Percentiles rank a stretch among this genome's conserved stretches.
These are phyloP conservation scores for Penicillium glabrum DNA, from an alignment of 2,329 filamentous ascomycete genomes.

Conservation along the genomic window DNA sequence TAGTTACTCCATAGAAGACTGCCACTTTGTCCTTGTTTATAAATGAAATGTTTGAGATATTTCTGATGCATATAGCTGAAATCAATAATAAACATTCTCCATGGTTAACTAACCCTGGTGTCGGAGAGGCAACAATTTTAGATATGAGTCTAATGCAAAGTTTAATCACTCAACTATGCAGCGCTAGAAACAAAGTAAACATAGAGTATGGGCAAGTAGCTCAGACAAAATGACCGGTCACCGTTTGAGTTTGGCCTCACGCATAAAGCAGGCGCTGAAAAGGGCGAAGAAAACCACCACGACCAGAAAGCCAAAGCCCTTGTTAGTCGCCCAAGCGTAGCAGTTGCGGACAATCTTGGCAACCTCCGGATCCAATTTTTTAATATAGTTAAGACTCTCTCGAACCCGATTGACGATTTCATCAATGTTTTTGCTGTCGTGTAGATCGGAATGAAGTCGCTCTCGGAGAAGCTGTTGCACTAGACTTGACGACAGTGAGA, in stretches of 20 bases:
- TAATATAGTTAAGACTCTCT: constrained; percentile 69
- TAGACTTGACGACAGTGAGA: constrained; percentile 69
- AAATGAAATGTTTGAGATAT: not conserved
- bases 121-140: not conserved
- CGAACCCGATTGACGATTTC: constrained; percentile 69
- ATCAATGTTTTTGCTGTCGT: constrained; percentile 59
- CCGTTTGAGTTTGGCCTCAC: constrained; percentile 55
- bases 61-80: not conserved
- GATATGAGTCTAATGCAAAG: not conserved
- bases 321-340: constrained; percentile 60
- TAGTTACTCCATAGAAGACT: not conserved
- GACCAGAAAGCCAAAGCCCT: constrained; percentile 53
- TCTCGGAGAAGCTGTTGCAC: constrained; percentile 67
- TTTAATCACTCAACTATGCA: not conserved
- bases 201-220: not conserved
- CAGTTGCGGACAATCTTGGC: constrained; percentile 62
- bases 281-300: constrained; percentile 51
- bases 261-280: constrained; percentile 52
- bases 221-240: constrained; percentile 6
- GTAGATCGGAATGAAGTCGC: constrained; percentile 55
- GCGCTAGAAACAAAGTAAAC: not conserved
- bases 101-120: not conserved
- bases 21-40: not conserved
- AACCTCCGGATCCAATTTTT: constrained; percentile 60
- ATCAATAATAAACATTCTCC: not conserved